phyloP scores from a whole-genome alignment of 164 flowering plant genomes.

The Buxus sempervirens region DNA sequence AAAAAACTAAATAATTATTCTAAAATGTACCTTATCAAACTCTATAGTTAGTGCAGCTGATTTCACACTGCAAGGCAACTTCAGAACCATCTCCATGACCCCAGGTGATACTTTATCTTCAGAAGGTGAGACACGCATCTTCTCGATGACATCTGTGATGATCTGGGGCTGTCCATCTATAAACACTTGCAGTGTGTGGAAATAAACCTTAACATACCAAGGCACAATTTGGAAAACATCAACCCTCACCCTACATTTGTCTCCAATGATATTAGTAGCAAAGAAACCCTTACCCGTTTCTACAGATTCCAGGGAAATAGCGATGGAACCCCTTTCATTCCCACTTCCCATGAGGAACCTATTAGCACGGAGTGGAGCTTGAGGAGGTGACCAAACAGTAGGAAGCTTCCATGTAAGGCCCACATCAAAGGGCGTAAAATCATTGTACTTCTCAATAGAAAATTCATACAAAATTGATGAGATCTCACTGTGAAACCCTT shows the following conservation, averaged over 20 bases:
- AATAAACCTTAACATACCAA: constrained; percentile 96
- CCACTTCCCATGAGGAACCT: constrained; percentile 97
- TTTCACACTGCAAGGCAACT: constrained; percentile 54
- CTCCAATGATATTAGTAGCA: constrained; percentile 20
- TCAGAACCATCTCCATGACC: constrained; percentile 71
- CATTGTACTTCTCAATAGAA: constrained; percentile 40
- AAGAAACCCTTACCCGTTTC: constrained; percentile 16
- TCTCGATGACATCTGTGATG: constrained; percentile 44
- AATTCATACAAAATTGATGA: constrained; percentile 53
- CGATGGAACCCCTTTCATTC: constrained; percentile 93
- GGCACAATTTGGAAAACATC: constrained; percentile 87
- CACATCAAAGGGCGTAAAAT: constrained; percentile 54
- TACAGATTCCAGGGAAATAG: constrained; percentile 62
- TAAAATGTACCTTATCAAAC: constrained; percentile 75
- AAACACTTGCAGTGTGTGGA: constrained; percentile 59
- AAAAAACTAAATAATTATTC: not conserved
- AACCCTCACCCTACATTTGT: constrained; percentile 47
- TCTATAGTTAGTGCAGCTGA: constrained; percentile 70
- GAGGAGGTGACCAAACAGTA: constrained; percentile 62
- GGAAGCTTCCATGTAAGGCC: constrained; percentile 79
- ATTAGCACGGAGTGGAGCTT: constrained; percentile 70
- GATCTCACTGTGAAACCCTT: constrained; percentile 22
- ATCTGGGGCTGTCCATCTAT: constrained; percentile 49
- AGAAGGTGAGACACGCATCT: constrained; percentile 82
- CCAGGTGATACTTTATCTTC: constrained; percentile 91